Base-by-base conservation (phyloP, 768 basidiomycete species). In the Coprinopsis marcescibilis region DNA sequence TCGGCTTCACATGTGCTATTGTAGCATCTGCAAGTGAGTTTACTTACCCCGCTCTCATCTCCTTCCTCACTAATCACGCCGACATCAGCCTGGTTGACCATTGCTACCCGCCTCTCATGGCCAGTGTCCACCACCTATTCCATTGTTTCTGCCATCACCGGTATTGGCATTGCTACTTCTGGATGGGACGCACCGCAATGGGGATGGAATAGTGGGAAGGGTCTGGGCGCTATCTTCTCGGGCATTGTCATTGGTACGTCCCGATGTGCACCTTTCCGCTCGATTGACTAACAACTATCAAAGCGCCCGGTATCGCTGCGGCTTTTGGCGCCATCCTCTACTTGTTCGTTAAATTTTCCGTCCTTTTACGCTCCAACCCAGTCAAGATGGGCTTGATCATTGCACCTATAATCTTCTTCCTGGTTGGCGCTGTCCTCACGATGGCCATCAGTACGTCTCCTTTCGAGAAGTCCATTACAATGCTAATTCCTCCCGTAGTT, bases 111-210 rank as follows among this genome's bases (percentile, higher is more conserved):
- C 20, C 3, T 57, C 20, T 62, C 60, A 3, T 62, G 60, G 60
- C 60, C 60, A 8, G 60, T 60, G 17, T 59, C 58, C 1, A 62
- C 58, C 26, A 60, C 60, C 21, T 62, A 59, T 29, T 60, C 58
- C 7, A 57, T 59, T 27, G 46, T 61, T 32, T 49, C 60, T 21
- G 57, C 60, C 17, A 48, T 62, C 24, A 49, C 53, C 33, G 60
- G 60, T 34, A 55, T 61, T 35, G 60, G 60, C 38, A 57, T 61
- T 10, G 58, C 60, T 24, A 36, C 59, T 5, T 57, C 52, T 27
- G 60, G 60, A 8, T 36, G 32, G 33, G 54, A 60, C 24, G 54
- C 60, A 8, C 57, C 59, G 2, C 46, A 49, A 19, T 61, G 60
- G 60, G 60, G 60, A 11, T 61, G 58, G 60, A 59, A 61, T 21